Conservation (phyloP, 2,329 filamentous ascomycete species). For the Microascus cirrosus region DNA sequence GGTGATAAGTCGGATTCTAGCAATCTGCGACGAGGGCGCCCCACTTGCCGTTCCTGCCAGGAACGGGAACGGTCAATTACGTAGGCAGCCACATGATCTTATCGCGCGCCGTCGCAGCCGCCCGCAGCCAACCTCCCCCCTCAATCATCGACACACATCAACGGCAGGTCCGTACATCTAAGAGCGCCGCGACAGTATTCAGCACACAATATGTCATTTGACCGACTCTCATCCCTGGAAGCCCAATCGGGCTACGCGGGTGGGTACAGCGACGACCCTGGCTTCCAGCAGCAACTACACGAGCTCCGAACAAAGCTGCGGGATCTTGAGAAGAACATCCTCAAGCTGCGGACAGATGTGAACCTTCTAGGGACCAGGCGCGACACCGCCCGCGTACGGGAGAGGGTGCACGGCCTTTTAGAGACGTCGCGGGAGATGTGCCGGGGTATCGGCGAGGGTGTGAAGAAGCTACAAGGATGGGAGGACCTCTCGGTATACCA, state of each 20-base stretch:
- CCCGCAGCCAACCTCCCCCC: background rate
- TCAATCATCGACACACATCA: background rate
- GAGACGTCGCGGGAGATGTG: constrained; percentile 81
- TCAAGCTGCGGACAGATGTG: constrained; percentile 74
- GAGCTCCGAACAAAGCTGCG: constrained; percentile 83
- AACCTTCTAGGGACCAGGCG: constrained; percentile 78
- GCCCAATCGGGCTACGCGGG: constrained; percentile 21
- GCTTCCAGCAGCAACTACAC: constrained; percentile 75
- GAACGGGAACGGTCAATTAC: constrained; percentile 1
- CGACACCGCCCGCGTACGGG: constrained; percentile 82
- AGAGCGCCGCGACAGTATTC: background rate
- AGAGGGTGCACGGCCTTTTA: constrained; percentile 77
- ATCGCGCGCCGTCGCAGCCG: background rate
- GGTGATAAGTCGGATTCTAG: background rate
- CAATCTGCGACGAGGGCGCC: background rate
- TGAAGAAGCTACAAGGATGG: constrained; percentile 87
- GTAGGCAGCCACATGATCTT: constrained; percentile 2
- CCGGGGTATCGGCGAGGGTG: constrained; percentile 82
- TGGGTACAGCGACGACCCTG: constrained; percentile 85
- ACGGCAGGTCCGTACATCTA: background rate
- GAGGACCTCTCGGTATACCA: constrained; percentile 64
- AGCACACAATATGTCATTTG: constrained; percentile 65
- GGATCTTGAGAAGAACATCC: constrained; percentile 77
- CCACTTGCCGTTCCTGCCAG: constrained; percentile 1
- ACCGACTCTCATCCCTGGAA: constrained; percentile 65